Base-by-base conservation (phyloP, 768 basidiomycete species). In the Tylopilus subfusipes region DNA sequence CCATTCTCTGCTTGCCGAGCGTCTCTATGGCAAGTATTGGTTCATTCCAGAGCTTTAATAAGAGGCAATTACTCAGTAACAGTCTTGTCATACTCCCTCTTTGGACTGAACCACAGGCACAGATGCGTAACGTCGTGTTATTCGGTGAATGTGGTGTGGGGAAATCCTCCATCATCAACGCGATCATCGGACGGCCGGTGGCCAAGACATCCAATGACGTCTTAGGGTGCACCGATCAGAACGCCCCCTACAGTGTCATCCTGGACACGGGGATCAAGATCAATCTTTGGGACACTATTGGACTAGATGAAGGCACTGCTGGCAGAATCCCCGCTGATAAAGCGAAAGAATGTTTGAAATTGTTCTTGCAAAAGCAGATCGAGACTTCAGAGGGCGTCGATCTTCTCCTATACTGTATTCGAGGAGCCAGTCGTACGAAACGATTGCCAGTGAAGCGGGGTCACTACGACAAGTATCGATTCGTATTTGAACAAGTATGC, bases 101-200 rank as follows among this genome's bases (percentile, higher is more conserved):
- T n/a, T 54, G 9, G 21, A n/a, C 34, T 42, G 27, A 24, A 25
- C 18, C 19, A 18, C 8, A 29, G 47, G 19, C 14, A 29, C 52
- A 63, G 50, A 22, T 47, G 24, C 64, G 59, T 33, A 78, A 74
- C 48, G 46, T 76, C 16, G 65, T 77, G 29, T 22, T 78, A 3
- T 75, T 76, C 31, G 63, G 65, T 51, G 63, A 67, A 58, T 61
- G 63, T 39, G 62, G 65, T 44, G 65, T 73, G 48, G 71, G 72
- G 19, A 77, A 78, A 60, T 76, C 75, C 25, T 74, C 73, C 16
- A 58, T 75, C 50, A 64, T 76, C 53, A 78, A 77, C 52, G 60
- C 70, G 61, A 48, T 77, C 40, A 52, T 56, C 7, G 69, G 67
- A 25, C 19, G 42, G 3, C 48, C 63, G 0, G 43, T 57, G 10